Evolutionary conservation across 306 rosid species (phyloP), one percentile per base, ranked within the genome.

Genomic region (Vigna trinervia): DNA sequence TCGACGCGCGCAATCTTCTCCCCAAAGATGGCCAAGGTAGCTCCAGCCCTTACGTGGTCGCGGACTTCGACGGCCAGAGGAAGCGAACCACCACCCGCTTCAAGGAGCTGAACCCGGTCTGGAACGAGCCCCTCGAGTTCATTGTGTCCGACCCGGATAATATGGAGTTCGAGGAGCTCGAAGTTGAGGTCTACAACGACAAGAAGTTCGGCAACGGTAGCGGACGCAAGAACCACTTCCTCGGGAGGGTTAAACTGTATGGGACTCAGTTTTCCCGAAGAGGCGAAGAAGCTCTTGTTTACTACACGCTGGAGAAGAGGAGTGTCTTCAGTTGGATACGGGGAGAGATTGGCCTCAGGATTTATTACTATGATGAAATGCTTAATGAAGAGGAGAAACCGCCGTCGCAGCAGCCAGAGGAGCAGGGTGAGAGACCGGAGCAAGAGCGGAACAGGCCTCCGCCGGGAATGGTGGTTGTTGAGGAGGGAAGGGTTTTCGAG

Each of bases 21-120:
- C 97, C 99, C 1, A 95, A 92, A 46, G 99, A 95, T 84, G 99
- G 99, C 0, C 99, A 95, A 22, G 97, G 99, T 17, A 90, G 97
- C 74, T 91, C 99, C 0, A 95, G 99, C 78, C 89, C 99, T 11
- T 95, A 95, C 80, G 99, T 92, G 0, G 85, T 95, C 3, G 97
- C 86, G 0, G 89, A 89, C 47, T 95, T 95, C 61, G 97, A 92
- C 61, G 97, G 99, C 3, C 97, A 95, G 87, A 84, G 90, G 68
- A 88, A 90, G 69, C 87, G 97, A 45, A 89, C 97, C n/a, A 80
- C 86, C 32, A 90, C 97, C 23, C 81, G 85, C 73, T 88, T 64
- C 87, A 90, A 85, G 15, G 92, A 88, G 38, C 89, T 95, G 8
- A 92, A 87, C 81, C 99, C 99, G 0, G 82, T 64, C 10, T 95